phyloP scores from a whole-genome alignment of 345 rosid genomes.

The Combretum micranthum region DNA sequence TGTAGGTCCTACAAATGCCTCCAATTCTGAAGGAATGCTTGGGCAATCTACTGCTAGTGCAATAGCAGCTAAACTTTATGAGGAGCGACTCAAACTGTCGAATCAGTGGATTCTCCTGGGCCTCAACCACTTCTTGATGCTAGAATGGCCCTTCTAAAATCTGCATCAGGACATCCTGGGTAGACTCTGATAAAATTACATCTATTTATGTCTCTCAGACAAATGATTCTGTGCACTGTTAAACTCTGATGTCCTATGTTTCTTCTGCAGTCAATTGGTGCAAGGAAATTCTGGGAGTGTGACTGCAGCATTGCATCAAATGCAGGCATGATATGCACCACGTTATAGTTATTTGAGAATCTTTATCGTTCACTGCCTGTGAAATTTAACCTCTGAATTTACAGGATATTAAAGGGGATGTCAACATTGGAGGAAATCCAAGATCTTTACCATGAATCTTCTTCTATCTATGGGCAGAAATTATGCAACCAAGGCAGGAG shows the following conservation, averaged over 20 bases:
- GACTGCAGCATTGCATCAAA: conserved; percentile 82
- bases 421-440: conserved; percentile 49
- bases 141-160: conserved; percentile 74
- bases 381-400: conserved; percentile 11
- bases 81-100: conserved; percentile 81
- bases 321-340: conserved; percentile 50
- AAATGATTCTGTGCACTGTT: conserved; percentile 1
- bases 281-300: conserved; percentile 84
- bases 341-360: too few relatives aligned
- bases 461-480: conserved; percentile 83
- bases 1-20: conserved; percentile 59
- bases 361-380: too few relatives aligned
- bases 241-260: conserved; percentile 6
- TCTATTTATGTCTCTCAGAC: conserved; percentile 4
- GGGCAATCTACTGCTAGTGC: conserved; percentile 80
- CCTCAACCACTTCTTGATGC: conserved; percentile 83
- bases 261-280: conserved; percentile 60
- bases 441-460: conserved; percentile 74
- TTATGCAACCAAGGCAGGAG: conserved; percentile 79
- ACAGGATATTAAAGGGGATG: conserved; percentile 82
- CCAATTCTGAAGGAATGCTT: conserved; percentile 64
- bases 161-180: conserved; percentile 78
- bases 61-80: conserved; percentile 77
- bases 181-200: conserved; percentile 21
- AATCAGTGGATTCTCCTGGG: conserved; percentile 63